Conservation (phyloP, 441 rosid genomes). For the Populus hybrid region DNA sequence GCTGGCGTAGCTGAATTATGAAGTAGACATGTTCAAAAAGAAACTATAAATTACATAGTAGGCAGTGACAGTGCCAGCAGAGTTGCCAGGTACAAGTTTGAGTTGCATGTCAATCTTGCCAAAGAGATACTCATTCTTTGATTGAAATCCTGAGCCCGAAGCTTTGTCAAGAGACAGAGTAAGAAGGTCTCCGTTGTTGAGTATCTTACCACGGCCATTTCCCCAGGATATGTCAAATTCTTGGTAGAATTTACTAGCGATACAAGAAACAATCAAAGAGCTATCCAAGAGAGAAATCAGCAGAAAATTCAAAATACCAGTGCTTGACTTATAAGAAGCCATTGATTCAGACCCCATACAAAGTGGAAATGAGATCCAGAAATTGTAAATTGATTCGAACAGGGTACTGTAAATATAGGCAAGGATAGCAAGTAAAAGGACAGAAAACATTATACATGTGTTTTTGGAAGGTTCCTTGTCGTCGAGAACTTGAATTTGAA, state of each 20-base stretch:
- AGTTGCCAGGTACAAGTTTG: constrained; percentile 22
- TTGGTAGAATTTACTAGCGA: constrained; percentile 2
- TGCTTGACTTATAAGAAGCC: not conserved
- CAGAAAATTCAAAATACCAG: not conserved
- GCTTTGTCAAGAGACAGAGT: constrained; percentile 25
- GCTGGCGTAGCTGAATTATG: no score
- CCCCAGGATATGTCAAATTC: constrained; percentile 21
- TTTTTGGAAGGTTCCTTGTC: not conserved
- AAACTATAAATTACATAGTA: constrained; percentile 7
- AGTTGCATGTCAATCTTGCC: constrained; percentile 22
- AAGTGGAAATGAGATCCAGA: not conserved
- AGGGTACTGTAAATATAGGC: no score
- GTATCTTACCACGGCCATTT: constrained; percentile 16
- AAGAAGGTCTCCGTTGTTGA: constrained; percentile 20
- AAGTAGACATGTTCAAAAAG: not conserved
- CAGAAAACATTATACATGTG: not conserved
- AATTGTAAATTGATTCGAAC: not conserved
- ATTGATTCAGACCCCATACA: not conserved
- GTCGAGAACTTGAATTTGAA: not conserved
- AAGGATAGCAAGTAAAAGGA: not conserved
- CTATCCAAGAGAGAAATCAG: not conserved
- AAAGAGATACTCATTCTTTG: constrained; percentile 21
- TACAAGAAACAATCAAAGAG: not conserved
- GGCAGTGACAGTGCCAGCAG: constrained; percentile 22
- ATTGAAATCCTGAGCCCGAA: constrained; percentile 33